A percentile compares a stretch with the other conserved stretches of the same genome.
Evolutionary conservation across 805 yeast genomes (phyloP).

Genomic region (Saturnispora quitensis): DNA sequence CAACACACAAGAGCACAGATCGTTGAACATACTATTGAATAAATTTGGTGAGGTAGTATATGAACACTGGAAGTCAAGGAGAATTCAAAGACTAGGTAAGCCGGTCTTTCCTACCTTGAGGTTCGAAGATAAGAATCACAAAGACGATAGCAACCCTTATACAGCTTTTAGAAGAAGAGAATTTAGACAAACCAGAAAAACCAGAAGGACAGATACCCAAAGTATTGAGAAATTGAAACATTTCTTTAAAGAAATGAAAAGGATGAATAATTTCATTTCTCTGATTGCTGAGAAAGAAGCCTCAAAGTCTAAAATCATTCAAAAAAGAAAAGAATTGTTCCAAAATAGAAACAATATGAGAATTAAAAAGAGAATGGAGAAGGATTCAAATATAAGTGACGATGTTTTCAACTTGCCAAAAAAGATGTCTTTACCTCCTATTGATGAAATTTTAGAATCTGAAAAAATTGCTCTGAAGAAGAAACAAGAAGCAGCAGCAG

Average conservation of each 20-base stretch:
- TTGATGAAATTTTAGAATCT: constrained; percentile 11
- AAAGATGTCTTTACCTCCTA: constrained; percentile 34
- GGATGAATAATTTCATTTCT: constrained; percentile 61
- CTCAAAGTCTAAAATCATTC: constrained; percentile 59
- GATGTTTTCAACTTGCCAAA: constrained; percentile 72
- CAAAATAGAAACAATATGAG: constrained; percentile 24
- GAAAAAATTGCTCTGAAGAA: constrained; percentile 7
- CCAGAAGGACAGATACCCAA: constrained; percentile 87
- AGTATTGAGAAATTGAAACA: constrained; percentile 75
- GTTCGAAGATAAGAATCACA: constrained; percentile 71
- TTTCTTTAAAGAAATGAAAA: constrained; percentile 65
- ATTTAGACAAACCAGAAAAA: constrained; percentile 89
- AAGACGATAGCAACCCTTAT: constrained; percentile 91
- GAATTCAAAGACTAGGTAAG: constrained; percentile 60
- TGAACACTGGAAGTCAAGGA: constrained; percentile 72
- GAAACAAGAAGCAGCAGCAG: constrained; percentile 9
- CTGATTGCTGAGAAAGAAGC: constrained; percentile 69
- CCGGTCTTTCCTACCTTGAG: constrained; percentile 65
- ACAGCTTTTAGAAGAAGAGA: constrained; percentile 94
- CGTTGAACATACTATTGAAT: constrained; percentile 40
- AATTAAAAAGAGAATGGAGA: constrained; percentile 50
- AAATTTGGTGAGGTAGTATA: constrained; percentile 61
- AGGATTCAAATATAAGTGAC: constrained; percentile 76
- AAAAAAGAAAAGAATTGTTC: constrained; percentile 58
- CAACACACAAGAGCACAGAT: constrained; percentile 34